A percentile compares a stretch with the other conserved stretches of the same genome.
phyloP scores from a whole-genome alignment of 768 basidiomycete species.

The Coprinopsis sp. region DNA sequence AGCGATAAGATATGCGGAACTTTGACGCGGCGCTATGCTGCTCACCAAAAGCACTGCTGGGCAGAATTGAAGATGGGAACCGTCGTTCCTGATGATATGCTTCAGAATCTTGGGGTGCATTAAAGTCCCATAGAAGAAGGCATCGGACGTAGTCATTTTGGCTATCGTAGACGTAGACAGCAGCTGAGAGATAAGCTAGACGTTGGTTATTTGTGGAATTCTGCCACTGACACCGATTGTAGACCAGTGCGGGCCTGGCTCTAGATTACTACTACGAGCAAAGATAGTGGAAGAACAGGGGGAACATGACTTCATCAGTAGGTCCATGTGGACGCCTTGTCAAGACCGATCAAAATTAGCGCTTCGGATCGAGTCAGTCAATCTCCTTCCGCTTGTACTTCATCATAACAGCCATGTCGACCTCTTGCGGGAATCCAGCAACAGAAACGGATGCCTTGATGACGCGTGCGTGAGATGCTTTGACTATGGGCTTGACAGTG shows the following conservation, averaged over 20 bases:
- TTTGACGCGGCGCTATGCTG: slow-evolving; percentile 4
- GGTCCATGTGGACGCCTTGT: too few species aligned
- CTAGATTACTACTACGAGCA: too few species aligned
- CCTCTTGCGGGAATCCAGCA: slow-evolving; percentile 62
- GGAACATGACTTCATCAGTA: too few species aligned
- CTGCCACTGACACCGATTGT: too few species aligned
- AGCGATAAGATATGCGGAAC: background rate
- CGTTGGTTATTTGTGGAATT: too few species aligned
- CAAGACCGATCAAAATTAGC: too few species aligned
- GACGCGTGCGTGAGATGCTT: slow-evolving; percentile 50
- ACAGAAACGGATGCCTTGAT: slow-evolving; percentile 58
- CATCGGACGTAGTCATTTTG: slow-evolving; percentile 18
- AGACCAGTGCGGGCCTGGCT: too few species aligned
- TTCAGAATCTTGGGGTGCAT: slow-evolving; percentile 82
- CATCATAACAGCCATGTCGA: slow-evolving; percentile 20
- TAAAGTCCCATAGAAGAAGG: slow-evolving; percentile 89
- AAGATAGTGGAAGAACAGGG: too few species aligned
- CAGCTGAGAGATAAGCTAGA: background rate
- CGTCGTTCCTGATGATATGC: slow-evolving; percentile 69
- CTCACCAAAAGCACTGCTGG: slow-evolving; percentile 73
- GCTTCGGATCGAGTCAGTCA: too few species aligned
- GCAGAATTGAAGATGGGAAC: slow-evolving; percentile 56
- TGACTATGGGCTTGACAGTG: background rate
- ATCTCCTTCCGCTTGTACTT: too few species aligned
- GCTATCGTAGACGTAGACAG: background rate